These are phyloP conservation scores for Pseudogymnoascus sp. DNA, from an alignment of 2,329 filamentous ascomycete genomes.

Conservation along the genomic window DNA sequence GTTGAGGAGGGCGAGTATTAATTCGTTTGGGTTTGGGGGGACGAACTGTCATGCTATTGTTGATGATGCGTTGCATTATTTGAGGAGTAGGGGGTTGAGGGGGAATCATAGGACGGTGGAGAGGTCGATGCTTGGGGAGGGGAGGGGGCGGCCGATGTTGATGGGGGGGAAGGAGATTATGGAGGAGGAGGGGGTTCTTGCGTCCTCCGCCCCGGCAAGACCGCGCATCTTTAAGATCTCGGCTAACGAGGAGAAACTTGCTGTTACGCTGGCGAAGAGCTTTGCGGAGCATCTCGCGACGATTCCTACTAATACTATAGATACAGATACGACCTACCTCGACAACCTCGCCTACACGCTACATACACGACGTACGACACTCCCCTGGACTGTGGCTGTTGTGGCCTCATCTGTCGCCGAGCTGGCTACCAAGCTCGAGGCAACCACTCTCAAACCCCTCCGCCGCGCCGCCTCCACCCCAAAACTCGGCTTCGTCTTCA, in stretches of 20 bases:
- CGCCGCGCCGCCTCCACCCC: background rate
- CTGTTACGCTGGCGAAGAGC: background rate
- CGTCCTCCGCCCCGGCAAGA: background rate
- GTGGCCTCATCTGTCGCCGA: conserved; percentile 27
- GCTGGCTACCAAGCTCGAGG: conserved; percentile 30
- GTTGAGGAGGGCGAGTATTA: conserved; percentile 16
- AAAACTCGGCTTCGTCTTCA: conserved; percentile 15
- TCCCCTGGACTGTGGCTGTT: conserved; percentile 13
- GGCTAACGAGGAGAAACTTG: background rate
- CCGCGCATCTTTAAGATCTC: background rate
- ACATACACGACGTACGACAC: background rate
- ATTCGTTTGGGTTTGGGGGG: conserved; percentile 37
- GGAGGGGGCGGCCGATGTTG: background rate
- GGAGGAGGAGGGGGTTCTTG: background rate
- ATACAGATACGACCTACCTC: conserved; percentile 4
- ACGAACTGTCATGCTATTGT: conserved; percentile 39
- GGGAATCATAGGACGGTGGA: conserved; percentile 21
- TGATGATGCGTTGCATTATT: conserved; percentile 12
- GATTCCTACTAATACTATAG: background rate
- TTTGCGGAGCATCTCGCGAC: background rate
- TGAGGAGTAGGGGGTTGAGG: conserved; percentile 9
- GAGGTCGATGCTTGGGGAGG: background rate
- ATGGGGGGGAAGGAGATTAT: background rate
- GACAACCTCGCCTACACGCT: conserved; percentile 12
- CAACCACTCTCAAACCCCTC: conserved; percentile 25